A percentile compares a stretch with the other conserved stretches of the same genome.
phyloP scores from a whole-genome alignment of 2,329 filamentous ascomycete genomes.

The Paecilomyces niveus region DNA sequence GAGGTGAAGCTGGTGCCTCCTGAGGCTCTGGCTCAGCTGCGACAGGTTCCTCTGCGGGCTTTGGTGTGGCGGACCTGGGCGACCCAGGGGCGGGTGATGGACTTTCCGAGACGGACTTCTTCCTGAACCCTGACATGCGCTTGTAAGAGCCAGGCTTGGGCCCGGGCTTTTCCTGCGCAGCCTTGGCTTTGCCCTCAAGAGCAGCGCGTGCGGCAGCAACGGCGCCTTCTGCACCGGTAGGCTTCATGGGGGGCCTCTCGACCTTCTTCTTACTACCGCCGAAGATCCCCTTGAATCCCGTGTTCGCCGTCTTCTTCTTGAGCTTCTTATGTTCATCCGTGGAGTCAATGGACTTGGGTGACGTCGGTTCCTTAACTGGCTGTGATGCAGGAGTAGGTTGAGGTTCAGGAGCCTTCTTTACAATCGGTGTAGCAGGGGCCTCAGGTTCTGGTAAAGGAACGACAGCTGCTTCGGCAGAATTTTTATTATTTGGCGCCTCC shows the following conservation, averaged over 20 bases:
- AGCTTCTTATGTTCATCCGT: conserved; percentile 35
- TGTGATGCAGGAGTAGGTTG: conserved; percentile 18
- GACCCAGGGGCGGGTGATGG: conserved; percentile 4
- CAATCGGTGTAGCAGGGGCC: conserved; percentile 7
- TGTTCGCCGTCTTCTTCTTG: conserved; percentile 35
- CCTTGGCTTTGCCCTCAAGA: conserved; percentile 30
- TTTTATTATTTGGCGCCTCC: conserved; percentile 6
- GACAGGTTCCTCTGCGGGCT: conserved; percentile 7
- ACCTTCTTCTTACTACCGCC: conserved; percentile 32
- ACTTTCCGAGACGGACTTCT: conserved; percentile 24
- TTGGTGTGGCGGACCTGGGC: conserved; percentile 3
- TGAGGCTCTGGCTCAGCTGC: conserved; percentile 19
- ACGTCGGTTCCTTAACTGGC: conserved; percentile 17
- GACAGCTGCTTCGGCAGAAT: conserved; percentile 9
- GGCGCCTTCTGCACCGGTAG: conserved; percentile 26
- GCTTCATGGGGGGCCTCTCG: conserved; percentile 25
- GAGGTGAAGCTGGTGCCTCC: conserved; percentile 14
- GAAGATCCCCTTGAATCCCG: conserved; percentile 40
- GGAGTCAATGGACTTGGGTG: conserved; percentile 18
- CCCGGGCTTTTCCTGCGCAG: conserved; percentile 20
- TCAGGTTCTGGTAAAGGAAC: conserved; percentile 9
- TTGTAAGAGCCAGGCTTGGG: conserved; percentile 15
- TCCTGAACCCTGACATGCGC: conserved; percentile 21
- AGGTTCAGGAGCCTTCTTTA: conserved; percentile 4
- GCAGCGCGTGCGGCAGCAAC: conserved; percentile 38